These are phyloP conservation scores for Alternaria novae-zelandiae DNA, from an alignment of 2,329 filamentous ascomycete species.

Conservation along the genomic window DNA sequence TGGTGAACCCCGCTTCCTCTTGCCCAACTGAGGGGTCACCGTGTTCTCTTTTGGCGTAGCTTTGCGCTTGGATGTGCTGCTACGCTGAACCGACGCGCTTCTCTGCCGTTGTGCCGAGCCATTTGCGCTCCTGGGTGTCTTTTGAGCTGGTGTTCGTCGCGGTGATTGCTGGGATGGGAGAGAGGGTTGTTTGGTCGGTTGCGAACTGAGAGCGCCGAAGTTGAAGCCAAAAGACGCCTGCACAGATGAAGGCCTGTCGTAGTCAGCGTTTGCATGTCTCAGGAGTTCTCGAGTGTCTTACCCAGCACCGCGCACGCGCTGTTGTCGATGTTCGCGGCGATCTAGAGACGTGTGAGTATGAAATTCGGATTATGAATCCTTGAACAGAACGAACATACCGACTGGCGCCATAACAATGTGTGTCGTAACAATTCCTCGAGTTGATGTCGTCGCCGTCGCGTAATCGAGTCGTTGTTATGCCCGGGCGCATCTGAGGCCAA, in stretches of 20 bases:
- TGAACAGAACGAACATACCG: conserved; percentile 23
- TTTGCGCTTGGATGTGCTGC: conserved; percentile 21
- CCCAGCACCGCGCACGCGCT: conserved; percentile 65
- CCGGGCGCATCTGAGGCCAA: conserved; percentile 14
- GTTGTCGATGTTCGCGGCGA: conserved; percentile 61
- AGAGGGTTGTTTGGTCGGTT: conserved; percentile 32
- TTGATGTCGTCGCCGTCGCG: conserved; percentile 18
- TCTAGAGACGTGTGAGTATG: conserved; percentile 41
- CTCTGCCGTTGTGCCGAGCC: conserved; percentile 35
- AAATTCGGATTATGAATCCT: not conserved
- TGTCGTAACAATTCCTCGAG: conserved; percentile 19
- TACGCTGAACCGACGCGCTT: conserved; percentile 39
- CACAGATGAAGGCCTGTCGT: conserved; percentile 54
- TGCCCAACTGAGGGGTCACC: conserved; percentile 41
- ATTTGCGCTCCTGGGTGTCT: conserved; percentile 23
- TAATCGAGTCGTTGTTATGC: conserved; percentile 26
- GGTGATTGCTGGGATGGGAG: conserved; percentile 32
- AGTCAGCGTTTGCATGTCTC: conserved; percentile 26
- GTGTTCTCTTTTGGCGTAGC: conserved; percentile 23
- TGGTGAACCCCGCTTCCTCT: conserved; percentile 41
- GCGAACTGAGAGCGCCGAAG: conserved; percentile 30
- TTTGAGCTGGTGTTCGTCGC: conserved; percentile 33
- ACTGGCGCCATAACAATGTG: conserved; percentile 42
- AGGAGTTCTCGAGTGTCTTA: conserved; percentile 45
- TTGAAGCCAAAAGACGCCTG: conserved; percentile 59